Evolutionary conservation across 169 alveolate genomes (phyloP), one percentile per base, ranked within the genome.

Genomic region (Babesia sp.): DNA sequence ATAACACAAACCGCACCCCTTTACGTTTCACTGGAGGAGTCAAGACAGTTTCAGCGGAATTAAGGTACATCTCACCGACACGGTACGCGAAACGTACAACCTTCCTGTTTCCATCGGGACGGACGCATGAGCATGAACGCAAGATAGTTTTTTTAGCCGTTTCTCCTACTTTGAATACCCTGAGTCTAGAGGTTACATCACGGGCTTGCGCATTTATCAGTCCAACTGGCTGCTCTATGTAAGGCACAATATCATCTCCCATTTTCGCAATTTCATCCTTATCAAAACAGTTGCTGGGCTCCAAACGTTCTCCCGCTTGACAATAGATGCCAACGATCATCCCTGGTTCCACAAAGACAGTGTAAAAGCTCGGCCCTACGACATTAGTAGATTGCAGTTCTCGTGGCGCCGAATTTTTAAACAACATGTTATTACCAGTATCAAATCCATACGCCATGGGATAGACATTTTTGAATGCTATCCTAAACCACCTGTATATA

Each of bases 391-490:
- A 8, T 2, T 9, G 1, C 6, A 67, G 28, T n/a, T 18, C 37
- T 9, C 11, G 12, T 34, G 61, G 54, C 34, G 34, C 68, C 37
- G 73, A 29, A 37, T 79, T 79, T 34, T 26, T 54, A 37, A 79
- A 79, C 28, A 79, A 51, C 37, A 31, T 39, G 41, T 33, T 26
- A 50, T 31, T 20, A n/a, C 83, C 83, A n/a, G 61, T 59, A 28
- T 75, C 87, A 24, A 82, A 79, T n/a, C 87, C 87, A 33, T 79
- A 79, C 3, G 82, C 72, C 68, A 79, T 48, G 16, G 87, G 87
- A 18, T 51, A 56, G 33, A 79, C 83, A 37, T 57, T 14, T 26
- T 4, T 46, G 53, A 69, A 56, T 34, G 20, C 70, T 29, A 79
- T 37, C 33, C 70, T 67, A n/a, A 79, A 18, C 87, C 87, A 70